phyloP scores from a whole-genome alignment of 768 basidiomycete species.

The Collybia mongolica region DNA sequence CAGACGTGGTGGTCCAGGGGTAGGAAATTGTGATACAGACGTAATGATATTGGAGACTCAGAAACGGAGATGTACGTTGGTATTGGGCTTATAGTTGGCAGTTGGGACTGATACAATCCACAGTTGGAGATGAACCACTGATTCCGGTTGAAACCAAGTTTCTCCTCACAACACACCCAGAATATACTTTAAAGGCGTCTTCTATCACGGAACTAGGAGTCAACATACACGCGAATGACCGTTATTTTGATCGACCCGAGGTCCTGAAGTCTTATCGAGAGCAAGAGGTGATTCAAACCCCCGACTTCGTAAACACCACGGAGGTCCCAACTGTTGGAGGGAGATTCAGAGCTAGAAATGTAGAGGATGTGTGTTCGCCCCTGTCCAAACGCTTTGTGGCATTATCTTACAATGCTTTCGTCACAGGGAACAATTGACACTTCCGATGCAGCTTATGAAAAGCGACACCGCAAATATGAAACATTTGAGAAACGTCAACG shows the following conservation, averaged over 20 bases:
- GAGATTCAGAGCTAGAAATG: slow-evolving; percentile 63
- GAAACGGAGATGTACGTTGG: slow-evolving; percentile 67
- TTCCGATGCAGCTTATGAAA: slow-evolving; percentile 78
- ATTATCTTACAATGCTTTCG: slow-evolving; percentile 12
- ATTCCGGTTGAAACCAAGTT: slow-evolving; percentile 68
- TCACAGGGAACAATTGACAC: slow-evolving; percentile 60
- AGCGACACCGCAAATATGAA: slow-evolving; percentile 85
- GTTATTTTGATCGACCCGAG: slow-evolving; percentile 78
- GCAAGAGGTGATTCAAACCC: slow-evolving; percentile 75
- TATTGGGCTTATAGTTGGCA: slow-evolving; percentile 4
- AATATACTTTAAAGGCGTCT: slow-evolving; percentile 44
- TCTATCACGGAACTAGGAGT: slow-evolving; percentile 37
- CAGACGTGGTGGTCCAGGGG: slow-evolving; percentile 77
- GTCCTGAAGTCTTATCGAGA: slow-evolving; percentile 70
- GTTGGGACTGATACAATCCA: slow-evolving; percentile 9
- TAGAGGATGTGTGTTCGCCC: slow-evolving; percentile 61
- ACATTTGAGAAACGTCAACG: slow-evolving; percentile 83
- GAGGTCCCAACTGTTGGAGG: slow-evolving; percentile 59
- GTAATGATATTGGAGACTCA: slow-evolving; percentile 81
- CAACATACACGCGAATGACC: slow-evolving; percentile 61
- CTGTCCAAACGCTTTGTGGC: slow-evolving; percentile 5
- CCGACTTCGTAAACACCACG: slow-evolving; percentile 53
- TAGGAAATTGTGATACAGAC: slow-evolving; percentile 79
- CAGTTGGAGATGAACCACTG: slow-evolving; percentile 72
- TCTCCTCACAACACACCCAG: slow-evolving; percentile 71